Base-by-base conservation (phyloP, 352 stramenopile species). In the Phytopythium helicoides region DNA sequence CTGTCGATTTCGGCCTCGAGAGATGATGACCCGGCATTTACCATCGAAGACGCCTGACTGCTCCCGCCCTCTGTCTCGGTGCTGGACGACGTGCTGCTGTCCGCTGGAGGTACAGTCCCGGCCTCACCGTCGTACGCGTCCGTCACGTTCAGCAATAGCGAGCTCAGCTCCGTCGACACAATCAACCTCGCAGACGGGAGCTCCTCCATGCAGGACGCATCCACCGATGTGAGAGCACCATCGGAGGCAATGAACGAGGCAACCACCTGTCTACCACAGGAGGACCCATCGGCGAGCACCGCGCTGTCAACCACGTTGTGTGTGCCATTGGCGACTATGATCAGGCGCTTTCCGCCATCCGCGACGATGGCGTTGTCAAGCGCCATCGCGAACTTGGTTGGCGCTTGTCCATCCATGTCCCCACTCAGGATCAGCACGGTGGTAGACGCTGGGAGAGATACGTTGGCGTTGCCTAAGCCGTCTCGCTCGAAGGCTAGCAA, bases 371-470 rank as follows among this genome's bases (percentile, higher is more conserved):
- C 51, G 34, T 74, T 52, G 22, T 73, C 64, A 4, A 90, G 51
- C 14, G 55, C 60, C 40, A 71, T 53, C 6, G 81, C 72, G 53
- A 87, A 74, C 25, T 66, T 64, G 16, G 60, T 39, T 12, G 74
- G 67, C 12, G 76, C 71, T 34, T 76, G 31, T 0, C 51, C 63
- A 42, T 92, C 80, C 39, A 83, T 56, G 0, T 57, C 61, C 25
- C 75, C 73, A 16, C 62, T 66, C 11, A 92, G 52, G 8, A 90
- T 42, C n/a, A 92, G 55, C 23, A 88, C 68, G 22, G 68, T 86
- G 5, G 76, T 42, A n/a, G 63, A 39, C 1, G 47, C 35, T 2
- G 68, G 69, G 38, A 81, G 66, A 10, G 41, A 53, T 6, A 73
- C 58, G 0, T 58, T 62, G 1, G 34, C 19, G 34, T 76, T 81